Evolutionary conservation across 225 moss, liverwort and hornwort genomes (phyloP).

Genomic region (Marchantia polymorpha): DNA sequence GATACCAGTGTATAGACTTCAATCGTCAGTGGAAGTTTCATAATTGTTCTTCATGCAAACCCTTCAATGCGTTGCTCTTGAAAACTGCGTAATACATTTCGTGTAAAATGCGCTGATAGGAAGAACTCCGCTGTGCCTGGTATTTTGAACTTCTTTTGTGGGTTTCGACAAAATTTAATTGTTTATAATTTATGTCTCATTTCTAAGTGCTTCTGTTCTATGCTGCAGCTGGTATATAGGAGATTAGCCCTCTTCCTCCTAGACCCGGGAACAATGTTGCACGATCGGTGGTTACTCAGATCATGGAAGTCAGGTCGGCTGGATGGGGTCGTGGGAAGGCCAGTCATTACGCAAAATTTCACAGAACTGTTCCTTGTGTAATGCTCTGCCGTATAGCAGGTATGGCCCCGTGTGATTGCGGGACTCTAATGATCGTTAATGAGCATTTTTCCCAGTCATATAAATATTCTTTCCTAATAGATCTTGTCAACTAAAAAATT

Average conservation of each 20-base stretch:
- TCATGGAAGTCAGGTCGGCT: slow-evolving; percentile 68
- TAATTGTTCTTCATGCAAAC: background rate
- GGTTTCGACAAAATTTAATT: background rate
- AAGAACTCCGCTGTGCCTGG: background rate
- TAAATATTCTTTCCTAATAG: background rate
- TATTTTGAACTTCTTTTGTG: background rate
- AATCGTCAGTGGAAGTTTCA: slow-evolving; percentile 53
- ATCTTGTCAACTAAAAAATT: background rate
- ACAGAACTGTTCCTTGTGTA: slow-evolving; percentile 64
- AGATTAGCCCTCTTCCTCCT: slow-evolving; percentile 62
- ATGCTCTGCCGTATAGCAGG: slow-evolving; percentile 80
- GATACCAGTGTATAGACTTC: slow-evolving; percentile 54
- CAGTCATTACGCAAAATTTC: slow-evolving; percentile 67
- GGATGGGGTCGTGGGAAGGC: slow-evolving; percentile 78
- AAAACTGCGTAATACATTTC: background rate
- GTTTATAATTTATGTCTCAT: background rate
- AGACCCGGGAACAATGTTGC: slow-evolving; percentile 44
- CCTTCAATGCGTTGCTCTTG: background rate
- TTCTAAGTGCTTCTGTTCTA: background rate
- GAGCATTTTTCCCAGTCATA: no score
- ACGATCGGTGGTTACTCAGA: slow-evolving; percentile 67
- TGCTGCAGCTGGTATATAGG: slow-evolving; percentile 67
- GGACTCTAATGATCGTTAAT: no score
- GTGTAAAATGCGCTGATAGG: background rate
- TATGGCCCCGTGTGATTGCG: background rate